Conservation (phyloP, 768 basidiomycete genomes). For the Tylopilus balloui region DNA sequence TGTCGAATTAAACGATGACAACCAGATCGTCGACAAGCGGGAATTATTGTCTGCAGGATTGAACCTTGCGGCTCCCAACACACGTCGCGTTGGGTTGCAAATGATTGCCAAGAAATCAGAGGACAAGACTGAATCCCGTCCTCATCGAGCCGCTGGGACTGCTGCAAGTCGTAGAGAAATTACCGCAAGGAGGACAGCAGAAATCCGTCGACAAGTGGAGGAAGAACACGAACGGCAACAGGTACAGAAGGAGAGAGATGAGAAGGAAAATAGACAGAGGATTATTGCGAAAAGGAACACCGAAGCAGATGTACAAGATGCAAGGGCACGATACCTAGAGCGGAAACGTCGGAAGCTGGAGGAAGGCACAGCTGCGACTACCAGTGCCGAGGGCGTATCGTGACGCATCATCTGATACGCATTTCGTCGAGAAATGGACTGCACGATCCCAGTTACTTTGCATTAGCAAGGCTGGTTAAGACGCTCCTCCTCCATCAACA, state of each 20-base stretch:
- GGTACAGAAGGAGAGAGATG: slow-evolving; percentile 52
- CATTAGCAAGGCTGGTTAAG: slow-evolving; percentile 17
- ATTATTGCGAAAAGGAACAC: slow-evolving; percentile 72
- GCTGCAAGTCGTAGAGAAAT: slow-evolving; percentile 80
- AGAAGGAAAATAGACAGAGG: slow-evolving; percentile 62
- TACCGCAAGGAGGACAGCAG: slow-evolving; percentile 72
- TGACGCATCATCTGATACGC: slow-evolving; percentile 3
- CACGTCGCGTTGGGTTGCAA: slow-evolving; percentile 58
- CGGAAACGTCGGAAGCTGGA: slow-evolving; percentile 79
- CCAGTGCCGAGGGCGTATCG: slow-evolving; percentile 5
- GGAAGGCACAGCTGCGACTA: slow-evolving; percentile 15
- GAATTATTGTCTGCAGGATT: slow-evolving; percentile 88
- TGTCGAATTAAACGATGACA: slow-evolving; percentile 95
- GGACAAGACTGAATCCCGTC: slow-evolving; percentile 34
- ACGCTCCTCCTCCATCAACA: slow-evolving; percentile 37
- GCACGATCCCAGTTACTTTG: not conserved
- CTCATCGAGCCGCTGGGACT: slow-evolving; percentile 77
- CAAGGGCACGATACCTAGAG: slow-evolving; percentile 68
- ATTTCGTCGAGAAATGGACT: not conserved
- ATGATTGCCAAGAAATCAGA: slow-evolving; percentile 23
- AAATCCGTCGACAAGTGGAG: slow-evolving; percentile 75
- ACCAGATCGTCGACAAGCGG: slow-evolving; percentile 94
- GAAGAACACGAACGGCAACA: slow-evolving; percentile 62
- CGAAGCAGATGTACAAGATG: slow-evolving; percentile 67
- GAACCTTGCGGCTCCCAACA: slow-evolving; percentile 83